Evolutionary conservation across 257 asterid genomes (phyloP).

Genomic region (Knoxia roxburghii): DNA sequence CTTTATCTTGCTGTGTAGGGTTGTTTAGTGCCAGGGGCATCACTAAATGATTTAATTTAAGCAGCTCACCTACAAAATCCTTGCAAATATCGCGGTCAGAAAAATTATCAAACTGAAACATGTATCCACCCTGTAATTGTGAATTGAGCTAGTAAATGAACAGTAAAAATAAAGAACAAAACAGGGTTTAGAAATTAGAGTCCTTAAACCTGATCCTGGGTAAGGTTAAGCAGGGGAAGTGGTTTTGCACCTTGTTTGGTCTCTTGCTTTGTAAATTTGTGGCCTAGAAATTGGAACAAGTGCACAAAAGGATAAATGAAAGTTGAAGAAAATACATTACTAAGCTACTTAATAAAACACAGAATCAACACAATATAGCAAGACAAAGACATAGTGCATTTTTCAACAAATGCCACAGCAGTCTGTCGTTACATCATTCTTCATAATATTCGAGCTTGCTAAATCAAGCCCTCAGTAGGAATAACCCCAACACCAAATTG

Average conservation of each 20-base stretch:
- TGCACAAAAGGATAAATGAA: conserved; percentile 5
- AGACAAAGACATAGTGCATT: not conserved
- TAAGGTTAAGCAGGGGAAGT: conserved; percentile 66
- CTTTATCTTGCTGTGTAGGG: no score
- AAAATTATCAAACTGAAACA: conserved; percentile 74
- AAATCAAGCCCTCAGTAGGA: not conserved
- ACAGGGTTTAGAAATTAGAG: not conserved
- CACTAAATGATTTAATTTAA: conserved; percentile 1
- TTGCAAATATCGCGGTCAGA: conserved; percentile 85
- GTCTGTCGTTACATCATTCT: not conserved
- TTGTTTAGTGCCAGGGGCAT: not conserved
- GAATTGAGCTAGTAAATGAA: conserved; percentile 16
- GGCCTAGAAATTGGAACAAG: conserved; percentile 38
- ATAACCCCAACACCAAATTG: not conserved
- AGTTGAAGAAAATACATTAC: conserved; percentile 5
- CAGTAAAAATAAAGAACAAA: conserved; percentile 2
- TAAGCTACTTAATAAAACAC: conserved; percentile 8
- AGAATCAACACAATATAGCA: not conserved
- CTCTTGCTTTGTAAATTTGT: conserved; percentile 71
- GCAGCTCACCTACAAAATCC: conserved; percentile 75
- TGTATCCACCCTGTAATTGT: conserved; percentile 57
- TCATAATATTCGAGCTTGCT: not conserved
- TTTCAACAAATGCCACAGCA: not conserved
- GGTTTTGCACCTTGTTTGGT: conserved; percentile 71
- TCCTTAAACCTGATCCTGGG: conserved; percentile 55